These are phyloP conservation scores for Aspergillus sp. DNA, from an alignment of 2,329 filamentous ascomycete genomes.

Conservation along the genomic window DNA sequence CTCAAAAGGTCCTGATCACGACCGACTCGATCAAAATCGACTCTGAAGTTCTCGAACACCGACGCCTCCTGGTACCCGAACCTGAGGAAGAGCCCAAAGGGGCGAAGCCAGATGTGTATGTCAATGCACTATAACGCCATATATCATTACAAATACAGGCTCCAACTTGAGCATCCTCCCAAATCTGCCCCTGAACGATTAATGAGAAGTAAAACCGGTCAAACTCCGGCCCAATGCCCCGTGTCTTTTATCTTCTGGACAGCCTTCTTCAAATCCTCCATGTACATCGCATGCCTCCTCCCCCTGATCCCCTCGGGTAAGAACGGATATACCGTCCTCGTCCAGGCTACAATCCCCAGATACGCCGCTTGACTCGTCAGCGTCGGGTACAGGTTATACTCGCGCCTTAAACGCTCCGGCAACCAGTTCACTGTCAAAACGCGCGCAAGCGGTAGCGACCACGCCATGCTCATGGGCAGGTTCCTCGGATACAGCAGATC, in stretches of 20 bases:
- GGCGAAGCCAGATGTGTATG: not conserved
- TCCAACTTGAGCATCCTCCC: not conserved
- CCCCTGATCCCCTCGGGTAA: not conserved
- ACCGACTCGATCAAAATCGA: not conserved
- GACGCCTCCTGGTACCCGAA: not conserved
- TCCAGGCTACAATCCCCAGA: not conserved
- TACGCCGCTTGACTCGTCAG: slow-evolving; percentile 9
- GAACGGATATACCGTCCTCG: not conserved
- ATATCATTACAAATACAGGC: not conserved
- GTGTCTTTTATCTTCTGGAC: slow-evolving; percentile 19
- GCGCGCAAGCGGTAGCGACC: not conserved
- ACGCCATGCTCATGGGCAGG: slow-evolving; percentile 12
- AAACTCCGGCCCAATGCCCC: slow-evolving; percentile 16
- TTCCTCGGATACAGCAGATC: slow-evolving; percentile 23
- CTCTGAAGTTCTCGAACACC: not conserved
- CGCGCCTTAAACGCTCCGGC: slow-evolving; percentile 14
- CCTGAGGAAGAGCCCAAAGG: not conserved
- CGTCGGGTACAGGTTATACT: slow-evolving; percentile 22
- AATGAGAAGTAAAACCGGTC: not conserved
- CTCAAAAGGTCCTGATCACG: not conserved
- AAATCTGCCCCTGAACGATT: not conserved
- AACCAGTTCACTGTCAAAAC: slow-evolving; percentile 14
- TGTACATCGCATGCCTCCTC: not conserved
- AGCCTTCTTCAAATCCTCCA: slow-evolving; percentile 19
- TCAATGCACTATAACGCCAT: not conserved